phyloP scores from a whole-genome alignment of 1,284 basidiomycete species.

The Ganoderma boninense region DNA sequence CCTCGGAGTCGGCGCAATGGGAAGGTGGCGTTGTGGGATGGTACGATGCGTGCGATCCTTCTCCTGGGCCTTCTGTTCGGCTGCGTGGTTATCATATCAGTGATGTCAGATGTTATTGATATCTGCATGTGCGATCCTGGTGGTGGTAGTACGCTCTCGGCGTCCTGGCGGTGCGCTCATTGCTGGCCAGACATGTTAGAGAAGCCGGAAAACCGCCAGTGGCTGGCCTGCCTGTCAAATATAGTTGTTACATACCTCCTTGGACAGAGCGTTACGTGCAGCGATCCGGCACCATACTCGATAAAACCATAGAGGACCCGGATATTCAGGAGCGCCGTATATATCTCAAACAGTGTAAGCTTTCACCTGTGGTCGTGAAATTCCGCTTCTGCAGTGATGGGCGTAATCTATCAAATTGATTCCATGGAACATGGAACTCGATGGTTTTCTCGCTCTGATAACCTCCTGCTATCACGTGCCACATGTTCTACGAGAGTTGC shows the following conservation, averaged over 20 bases:
- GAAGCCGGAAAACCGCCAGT: no score
- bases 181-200: background rate
- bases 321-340: no score
- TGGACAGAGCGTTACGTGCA: no score
- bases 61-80: background rate
- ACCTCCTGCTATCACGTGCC: background rate
- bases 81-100: background rate
- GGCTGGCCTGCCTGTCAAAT: no score
- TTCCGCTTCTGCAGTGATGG: no score
- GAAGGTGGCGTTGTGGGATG: background rate
- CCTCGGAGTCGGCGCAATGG: background rate
- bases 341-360: no score
- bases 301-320: no score
- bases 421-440: background rate
- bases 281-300: no score
- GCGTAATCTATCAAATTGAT: background rate
- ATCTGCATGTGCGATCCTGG: no score
- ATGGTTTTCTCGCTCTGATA: background rate
- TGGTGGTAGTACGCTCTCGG: background rate
- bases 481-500: constrained; percentile 5
- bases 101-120: background rate
- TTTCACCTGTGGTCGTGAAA: no score
- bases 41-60: background rate
- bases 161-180: background rate
- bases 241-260: no score